phyloP scores from a whole-genome alignment of 345 rosid genomes.

The Microthlaspi erraticum region DNA sequence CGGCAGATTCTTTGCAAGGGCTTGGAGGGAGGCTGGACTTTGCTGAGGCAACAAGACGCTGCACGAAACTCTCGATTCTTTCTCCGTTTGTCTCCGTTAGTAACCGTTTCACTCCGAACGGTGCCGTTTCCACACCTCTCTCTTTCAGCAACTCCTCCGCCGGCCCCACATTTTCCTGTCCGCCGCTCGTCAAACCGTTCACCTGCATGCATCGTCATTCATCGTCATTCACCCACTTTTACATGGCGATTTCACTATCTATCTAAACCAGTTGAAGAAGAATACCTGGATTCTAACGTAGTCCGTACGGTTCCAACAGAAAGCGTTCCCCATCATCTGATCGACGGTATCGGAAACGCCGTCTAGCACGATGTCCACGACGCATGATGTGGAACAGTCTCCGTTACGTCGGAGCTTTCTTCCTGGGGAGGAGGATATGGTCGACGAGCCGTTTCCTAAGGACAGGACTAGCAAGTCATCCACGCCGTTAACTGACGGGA shows the following conservation, averaged over 20 bases:
- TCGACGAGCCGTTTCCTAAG: slow-evolving; percentile 72
- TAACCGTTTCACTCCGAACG: slow-evolving; percentile 90
- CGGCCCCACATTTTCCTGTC: slow-evolving; percentile 44
- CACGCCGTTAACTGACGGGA: slow-evolving; percentile 80
- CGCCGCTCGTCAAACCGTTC: slow-evolving; percentile 57
- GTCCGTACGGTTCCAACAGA: slow-evolving; percentile 88
- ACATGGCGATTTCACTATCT: no score
- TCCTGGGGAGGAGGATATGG: slow-evolving; percentile 35
- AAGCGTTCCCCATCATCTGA: slow-evolving; percentile 95
- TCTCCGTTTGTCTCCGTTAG: slow-evolving; percentile 85
- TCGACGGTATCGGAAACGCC: slow-evolving; percentile 95
- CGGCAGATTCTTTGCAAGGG: slow-evolving; percentile 82
- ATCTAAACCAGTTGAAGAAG: no score
- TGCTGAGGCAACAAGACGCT: slow-evolving; percentile 78
- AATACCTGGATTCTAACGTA: slow-evolving; percentile 93
- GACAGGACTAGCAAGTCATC: slow-evolving; percentile 89
- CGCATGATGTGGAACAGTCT: slow-evolving; percentile 71
- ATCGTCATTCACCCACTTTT: no score
- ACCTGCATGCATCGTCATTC: slow-evolving; percentile 50
- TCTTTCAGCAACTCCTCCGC: slow-evolving; percentile 69
- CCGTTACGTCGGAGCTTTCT: slow-evolving; percentile 55
- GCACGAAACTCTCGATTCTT: slow-evolving; percentile 74
- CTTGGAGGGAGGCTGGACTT: slow-evolving; percentile 82
- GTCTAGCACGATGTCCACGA: slow-evolving; percentile 79
- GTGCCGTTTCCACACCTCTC: slow-evolving; percentile 82